Percentiles rank a stretch among this genome's conserved stretches.
Conservation (phyloP, 2,329 filamentous ascomycete species). For the Fusarium sp. region DNA sequence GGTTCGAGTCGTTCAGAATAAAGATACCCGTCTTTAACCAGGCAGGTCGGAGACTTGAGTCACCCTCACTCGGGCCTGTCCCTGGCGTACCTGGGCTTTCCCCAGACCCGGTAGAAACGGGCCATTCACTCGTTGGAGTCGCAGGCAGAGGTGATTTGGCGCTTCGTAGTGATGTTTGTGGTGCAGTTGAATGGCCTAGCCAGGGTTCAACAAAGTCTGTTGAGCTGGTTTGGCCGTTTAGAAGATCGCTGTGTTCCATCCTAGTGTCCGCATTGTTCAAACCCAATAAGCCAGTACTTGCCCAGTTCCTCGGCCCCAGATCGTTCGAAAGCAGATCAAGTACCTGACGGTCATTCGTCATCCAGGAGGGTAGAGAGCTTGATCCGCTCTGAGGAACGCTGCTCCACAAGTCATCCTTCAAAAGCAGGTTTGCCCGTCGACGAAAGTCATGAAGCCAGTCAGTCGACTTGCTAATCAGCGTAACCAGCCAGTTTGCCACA, state of each 20-base stretch:
- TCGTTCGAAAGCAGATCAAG: background rate
- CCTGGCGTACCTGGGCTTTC: background rate
- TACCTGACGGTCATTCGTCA: background rate
- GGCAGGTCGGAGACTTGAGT: conserved; percentile 17
- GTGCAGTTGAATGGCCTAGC: background rate
- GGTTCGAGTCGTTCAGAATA: conserved; percentile 43
- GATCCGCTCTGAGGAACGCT: background rate
- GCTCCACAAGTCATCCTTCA: background rate
- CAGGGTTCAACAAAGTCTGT: background rate
- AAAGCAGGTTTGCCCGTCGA: conserved; percentile 1
- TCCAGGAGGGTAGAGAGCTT: background rate
- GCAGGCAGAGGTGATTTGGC: conserved; percentile 7
- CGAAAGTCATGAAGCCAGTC: conserved; percentile 23
- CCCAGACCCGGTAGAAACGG: background rate
- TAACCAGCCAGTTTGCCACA: conserved; percentile 31
- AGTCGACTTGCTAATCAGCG: conserved; percentile 12
- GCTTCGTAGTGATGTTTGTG: background rate
- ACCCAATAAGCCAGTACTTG: background rate
- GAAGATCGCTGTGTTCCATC: background rate
- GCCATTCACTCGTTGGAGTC: background rate
- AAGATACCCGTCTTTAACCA: conserved; percentile 32
- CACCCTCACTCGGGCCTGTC: background rate
- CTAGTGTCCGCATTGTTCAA: too few relatives aligned
- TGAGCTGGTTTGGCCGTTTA: background rate
- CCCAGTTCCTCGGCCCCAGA: background rate